Percentiles rank a stretch among this genome's conserved stretches.
Evolutionary conservation across 805 yeast species (phyloP).

Genomic region (Zygoascus ofunaensis): DNA sequence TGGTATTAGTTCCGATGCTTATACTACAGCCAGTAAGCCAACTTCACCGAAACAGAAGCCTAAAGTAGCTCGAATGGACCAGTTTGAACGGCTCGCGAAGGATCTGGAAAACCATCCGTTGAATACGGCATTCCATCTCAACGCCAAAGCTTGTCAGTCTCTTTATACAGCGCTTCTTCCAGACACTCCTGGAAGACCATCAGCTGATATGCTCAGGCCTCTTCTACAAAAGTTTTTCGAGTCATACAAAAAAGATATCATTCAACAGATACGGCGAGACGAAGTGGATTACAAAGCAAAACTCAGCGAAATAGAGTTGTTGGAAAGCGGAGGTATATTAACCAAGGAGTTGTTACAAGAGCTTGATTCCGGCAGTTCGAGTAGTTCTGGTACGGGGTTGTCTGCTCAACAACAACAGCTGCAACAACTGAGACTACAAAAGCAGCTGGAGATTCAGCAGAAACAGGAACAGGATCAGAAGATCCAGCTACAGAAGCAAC

Average conservation of each 20-base stretch:
- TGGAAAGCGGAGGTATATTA: conserved; percentile 26
- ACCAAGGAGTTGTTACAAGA: background rate
- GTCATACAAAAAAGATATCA: conserved; percentile 18
- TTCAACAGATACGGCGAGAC: conserved; percentile 21
- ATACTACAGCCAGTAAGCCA: conserved; percentile 1
- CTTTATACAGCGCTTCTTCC: conserved; percentile 19
- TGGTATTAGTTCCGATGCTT: background rate
- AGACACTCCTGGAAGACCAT: conserved; percentile 11
- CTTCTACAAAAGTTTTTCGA: conserved; percentile 17
- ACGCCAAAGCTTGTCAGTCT: conserved; percentile 19
- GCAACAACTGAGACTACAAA: conserved; percentile 18
- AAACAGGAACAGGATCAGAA: conserved; percentile 13
- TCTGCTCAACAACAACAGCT: conserved; percentile 9
- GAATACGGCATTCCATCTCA: conserved; percentile 17
- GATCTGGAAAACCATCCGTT: conserved; percentile 18
- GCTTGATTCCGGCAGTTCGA: too few species aligned
- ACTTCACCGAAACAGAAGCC: background rate
- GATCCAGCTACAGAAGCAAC: conserved; percentile 3
- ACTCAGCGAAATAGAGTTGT: conserved; percentile 33
- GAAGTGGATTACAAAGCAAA: conserved; percentile 32
- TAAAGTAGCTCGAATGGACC: conserved; percentile 1
- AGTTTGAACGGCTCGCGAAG: conserved; percentile 13
- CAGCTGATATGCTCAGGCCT: conserved; percentile 16
- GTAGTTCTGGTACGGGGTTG: background rate
- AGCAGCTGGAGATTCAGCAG: conserved; percentile 17